These are phyloP conservation scores for Corylus americana DNA, from an alignment of 306 rosid species.

Conservation along the genomic window DNA sequence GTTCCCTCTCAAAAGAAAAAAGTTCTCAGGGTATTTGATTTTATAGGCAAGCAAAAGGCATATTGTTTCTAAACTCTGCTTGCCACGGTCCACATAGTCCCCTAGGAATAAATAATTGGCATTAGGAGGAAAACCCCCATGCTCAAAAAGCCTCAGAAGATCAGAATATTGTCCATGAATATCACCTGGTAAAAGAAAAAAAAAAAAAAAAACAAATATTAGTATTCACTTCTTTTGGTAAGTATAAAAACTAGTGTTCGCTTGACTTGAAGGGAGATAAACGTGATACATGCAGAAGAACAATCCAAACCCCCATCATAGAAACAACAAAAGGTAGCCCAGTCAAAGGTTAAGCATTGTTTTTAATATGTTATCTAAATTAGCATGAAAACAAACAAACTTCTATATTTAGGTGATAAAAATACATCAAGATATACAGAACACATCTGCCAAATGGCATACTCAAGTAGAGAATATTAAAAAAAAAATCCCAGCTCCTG, in stretches of 20 bases:
- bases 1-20: slow-evolving; percentile 46
- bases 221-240: neutral
- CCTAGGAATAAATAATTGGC: slow-evolving; percentile 43
- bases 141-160: slow-evolving; percentile 45
- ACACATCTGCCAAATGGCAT: neutral
- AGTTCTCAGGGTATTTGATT: slow-evolving; percentile 44
- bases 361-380: neutral
- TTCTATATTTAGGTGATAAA: neutral
- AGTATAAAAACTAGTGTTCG: neutral
- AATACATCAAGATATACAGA: neutral
- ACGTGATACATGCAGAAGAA: neutral
- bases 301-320: neutral
- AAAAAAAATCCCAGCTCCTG: neutral
- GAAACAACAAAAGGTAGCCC: neutral
- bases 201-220: neutral
- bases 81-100: slow-evolving; percentile 47
- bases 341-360: neutral
- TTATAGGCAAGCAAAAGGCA: slow-evolving; percentile 47
- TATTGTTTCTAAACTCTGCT: slow-evolving; percentile 46
- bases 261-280: neutral
- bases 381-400: neutral
- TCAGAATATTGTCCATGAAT: slow-evolving; percentile 48
- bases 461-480: neutral
- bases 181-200: slow-evolving; percentile 30
- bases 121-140: slow-evolving; percentile 47